A percentile compares a stretch with the other conserved stretches of the same genome.
Evolutionary conservation across 495 filamentous ascomycete species (phyloP).

Genomic region (Xylaria intraflava): DNA sequence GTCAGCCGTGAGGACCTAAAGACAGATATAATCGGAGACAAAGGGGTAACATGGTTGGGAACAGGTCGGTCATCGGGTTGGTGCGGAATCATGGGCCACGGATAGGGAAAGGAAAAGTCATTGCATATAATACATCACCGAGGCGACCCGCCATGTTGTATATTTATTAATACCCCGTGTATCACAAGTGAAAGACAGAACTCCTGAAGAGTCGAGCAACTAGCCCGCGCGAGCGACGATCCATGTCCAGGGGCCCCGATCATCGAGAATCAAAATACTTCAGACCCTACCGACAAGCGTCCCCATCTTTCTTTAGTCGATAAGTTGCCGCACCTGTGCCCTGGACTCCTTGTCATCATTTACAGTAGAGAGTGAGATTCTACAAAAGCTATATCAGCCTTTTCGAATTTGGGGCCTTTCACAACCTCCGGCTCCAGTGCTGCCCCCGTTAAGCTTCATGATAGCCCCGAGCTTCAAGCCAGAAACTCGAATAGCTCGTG

Average conservation of each 20-base stretch:
- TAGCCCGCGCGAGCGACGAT: not conserved
- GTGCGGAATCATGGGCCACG: not conserved
- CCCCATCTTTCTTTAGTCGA: too few species aligned
- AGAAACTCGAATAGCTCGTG: too few species aligned
- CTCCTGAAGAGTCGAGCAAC: not conserved
- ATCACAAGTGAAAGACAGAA: constrained; percentile 7
- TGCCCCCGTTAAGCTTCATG: too few species aligned
- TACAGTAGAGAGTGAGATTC: too few species aligned
- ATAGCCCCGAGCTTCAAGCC: too few species aligned
- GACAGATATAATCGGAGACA: not conserved
- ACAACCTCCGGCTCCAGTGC: too few species aligned
- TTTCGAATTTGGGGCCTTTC: too few species aligned
- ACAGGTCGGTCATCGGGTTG: not conserved
- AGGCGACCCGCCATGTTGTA: constrained; percentile 6
- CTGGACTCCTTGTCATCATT: too few species aligned
- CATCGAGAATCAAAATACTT: not conserved
- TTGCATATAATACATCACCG: not conserved
- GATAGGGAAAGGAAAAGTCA: not conserved
- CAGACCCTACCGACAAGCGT: too few species aligned
- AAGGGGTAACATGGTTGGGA: constrained; percentile 5
- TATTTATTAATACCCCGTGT: constrained; percentile 1
- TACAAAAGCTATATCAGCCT: too few species aligned
- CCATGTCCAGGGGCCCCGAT: not conserved
- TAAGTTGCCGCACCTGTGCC: too few species aligned
- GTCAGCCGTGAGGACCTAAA: not conserved